These are phyloP conservation scores for Exophiala sp. DNA, from an alignment of 2,329 filamentous ascomycete genomes.

Conservation along the genomic window DNA sequence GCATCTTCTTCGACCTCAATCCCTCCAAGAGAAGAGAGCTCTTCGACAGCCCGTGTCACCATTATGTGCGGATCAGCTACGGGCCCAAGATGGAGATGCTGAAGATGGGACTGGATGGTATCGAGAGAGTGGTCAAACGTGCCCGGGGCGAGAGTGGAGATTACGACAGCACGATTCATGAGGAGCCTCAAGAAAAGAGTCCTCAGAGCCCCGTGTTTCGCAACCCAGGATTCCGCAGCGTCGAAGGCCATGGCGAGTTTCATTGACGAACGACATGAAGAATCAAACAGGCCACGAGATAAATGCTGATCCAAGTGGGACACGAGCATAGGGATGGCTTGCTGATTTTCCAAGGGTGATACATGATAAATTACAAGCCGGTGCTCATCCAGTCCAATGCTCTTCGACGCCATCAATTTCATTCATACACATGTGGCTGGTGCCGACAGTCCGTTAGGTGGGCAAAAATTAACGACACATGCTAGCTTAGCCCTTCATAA, in stretches of 20 bases:
- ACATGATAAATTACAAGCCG: conserved; percentile 1
- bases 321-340: too few relatives aligned
- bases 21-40: conserved; percentile 82
- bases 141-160: conserved; percentile 34
- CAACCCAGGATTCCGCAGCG: conserved; percentile 3
- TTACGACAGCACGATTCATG: conserved; percentile 18
- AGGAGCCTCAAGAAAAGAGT: conserved; percentile 17
- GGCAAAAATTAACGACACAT: not conserved
- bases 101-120: conserved; percentile 75
- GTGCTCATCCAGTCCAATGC: not conserved
- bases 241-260: conserved; percentile 7
- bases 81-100: conserved; percentile 77
- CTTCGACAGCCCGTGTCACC: conserved; percentile 92
- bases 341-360: too few relatives aligned
- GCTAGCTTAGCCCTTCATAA: not conserved
- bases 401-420: conserved; percentile 4
- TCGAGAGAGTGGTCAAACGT: conserved; percentile 69
- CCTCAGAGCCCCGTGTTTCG: conserved; percentile 5
- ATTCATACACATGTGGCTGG: too few relatives aligned
- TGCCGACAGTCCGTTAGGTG: not conserved
- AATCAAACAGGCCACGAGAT: too few relatives aligned
- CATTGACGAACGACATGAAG: not conserved
- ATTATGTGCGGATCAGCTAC: conserved; percentile 78
- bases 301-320: too few relatives aligned
- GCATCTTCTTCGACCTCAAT: conserved; percentile 97